phyloP scores from a whole-genome alignment of 345 rosid species.

The Eucalyptus caleyi region DNA sequence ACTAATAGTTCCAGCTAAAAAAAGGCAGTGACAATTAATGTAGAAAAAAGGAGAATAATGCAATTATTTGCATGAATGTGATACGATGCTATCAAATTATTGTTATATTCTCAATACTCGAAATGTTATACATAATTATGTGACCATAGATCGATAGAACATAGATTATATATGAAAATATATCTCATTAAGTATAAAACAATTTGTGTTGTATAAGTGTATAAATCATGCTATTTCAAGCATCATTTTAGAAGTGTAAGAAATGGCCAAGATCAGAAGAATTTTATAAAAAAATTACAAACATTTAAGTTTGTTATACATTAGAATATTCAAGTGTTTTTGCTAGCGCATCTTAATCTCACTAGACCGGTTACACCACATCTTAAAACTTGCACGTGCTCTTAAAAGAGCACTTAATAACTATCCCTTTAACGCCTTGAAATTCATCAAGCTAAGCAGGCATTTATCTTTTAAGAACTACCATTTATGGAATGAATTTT shows the following conservation, averaged over 20 bases:
- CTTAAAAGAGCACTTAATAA: neutral
- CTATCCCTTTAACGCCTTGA: neutral
- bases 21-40: neutral
- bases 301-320: neutral
- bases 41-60: neutral
- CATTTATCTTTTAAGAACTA: neutral
- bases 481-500: neutral
- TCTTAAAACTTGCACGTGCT: too few relatives aligned
- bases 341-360: neutral
- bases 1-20: neutral
- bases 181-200: too few relatives aligned
- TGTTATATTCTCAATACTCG: rapidly evolving
- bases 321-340: rapidly evolving
- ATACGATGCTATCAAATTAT: too few relatives aligned
- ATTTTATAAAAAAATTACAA: neutral
- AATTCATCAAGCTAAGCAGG: neutral
- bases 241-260: rapidly evolving
- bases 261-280: rapidly evolving
- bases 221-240: neutral
- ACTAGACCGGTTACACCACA: neutral
- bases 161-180: neutral
- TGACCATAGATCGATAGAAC: rapidly evolving
- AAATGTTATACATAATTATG: neutral
- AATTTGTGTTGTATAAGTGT: neutral
- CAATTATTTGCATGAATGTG: neutral